Conservation (phyloP, 2,329 filamentous ascomycete species). For the Sclerotinia subarctica region DNA sequence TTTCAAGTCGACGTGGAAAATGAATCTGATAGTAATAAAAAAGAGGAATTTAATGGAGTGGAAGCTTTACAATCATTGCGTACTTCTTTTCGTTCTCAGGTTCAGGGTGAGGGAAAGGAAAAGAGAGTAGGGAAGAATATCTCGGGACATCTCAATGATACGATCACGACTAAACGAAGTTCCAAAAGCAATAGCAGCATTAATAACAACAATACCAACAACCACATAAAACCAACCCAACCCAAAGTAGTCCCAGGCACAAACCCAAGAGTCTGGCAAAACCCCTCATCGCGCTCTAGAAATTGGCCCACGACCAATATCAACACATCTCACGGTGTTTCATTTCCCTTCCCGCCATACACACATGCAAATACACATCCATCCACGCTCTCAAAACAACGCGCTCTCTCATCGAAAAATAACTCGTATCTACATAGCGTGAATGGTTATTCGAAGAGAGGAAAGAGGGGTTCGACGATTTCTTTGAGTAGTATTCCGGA, state of each 20-base stretch:
- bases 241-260: neutral
- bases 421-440: neutral
- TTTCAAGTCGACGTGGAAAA: neutral
- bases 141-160: neutral
- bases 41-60: neutral
- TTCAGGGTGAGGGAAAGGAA: neutral
- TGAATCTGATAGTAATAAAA: neutral
- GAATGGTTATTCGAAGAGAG: neutral
- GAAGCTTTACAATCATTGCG: neutral
- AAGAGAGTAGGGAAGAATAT: neutral
- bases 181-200: neutral
- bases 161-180: neutral
- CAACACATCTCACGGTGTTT: neutral
- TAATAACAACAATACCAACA: neutral
- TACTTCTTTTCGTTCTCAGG: neutral
- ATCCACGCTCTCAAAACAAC: neutral
- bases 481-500: slow-evolving; percentile 7
- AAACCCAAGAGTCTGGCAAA: slow-evolving; percentile 8
- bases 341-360: neutral
- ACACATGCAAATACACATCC: neutral
- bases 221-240: neutral
- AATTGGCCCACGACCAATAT: neutral
- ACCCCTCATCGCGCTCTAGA: neutral
- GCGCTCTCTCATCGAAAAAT: neutral
- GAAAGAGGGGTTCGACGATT: neutral